Evolutionary conservation across 2,329 filamentous ascomycete genomes (phyloP).

Genomic region (Didymella exigua): DNA sequence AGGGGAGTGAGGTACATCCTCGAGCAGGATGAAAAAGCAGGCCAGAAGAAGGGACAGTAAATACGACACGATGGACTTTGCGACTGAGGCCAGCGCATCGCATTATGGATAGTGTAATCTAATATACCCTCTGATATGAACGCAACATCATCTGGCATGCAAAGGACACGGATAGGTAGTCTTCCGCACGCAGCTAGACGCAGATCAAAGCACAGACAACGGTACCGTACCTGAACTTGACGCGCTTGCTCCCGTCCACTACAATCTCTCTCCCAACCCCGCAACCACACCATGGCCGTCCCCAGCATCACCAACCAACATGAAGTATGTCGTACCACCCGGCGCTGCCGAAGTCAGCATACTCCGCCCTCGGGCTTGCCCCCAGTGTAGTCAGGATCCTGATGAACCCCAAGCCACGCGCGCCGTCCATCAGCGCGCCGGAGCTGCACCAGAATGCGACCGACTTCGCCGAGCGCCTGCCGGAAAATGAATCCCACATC

Average conservation of each 20-base stretch:
- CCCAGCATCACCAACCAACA: conserved; percentile 25
- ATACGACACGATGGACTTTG: background rate
- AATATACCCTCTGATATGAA: conserved; percentile 14
- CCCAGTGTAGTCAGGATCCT: conserved; percentile 38
- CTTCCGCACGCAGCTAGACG: conserved; percentile 8
- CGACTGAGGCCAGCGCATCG: background rate
- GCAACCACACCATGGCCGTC: conserved; percentile 28
- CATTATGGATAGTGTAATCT: conserved; percentile 20
- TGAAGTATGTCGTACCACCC: conserved; percentile 37
- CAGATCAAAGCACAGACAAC: conserved; percentile 10
- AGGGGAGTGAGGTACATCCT: conserved; percentile 53
- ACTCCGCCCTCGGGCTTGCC: conserved; percentile 42
- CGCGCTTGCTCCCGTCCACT: conserved; percentile 9
- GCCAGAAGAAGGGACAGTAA: conserved; percentile 46
- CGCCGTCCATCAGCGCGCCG: conserved; percentile 33
- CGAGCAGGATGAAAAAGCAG: conserved; percentile 38
- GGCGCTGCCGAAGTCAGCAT: conserved; percentile 45
- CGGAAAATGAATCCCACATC: conserved; percentile 40
- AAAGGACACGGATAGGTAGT: background rate
- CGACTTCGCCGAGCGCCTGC: conserved; percentile 30
- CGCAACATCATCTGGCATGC: background rate
- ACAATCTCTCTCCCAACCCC: conserved; percentile 7
- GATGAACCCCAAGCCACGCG: conserved; percentile 39
- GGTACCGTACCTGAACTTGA: conserved; percentile 1
- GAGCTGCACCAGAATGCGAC: conserved; percentile 40